phyloP scores from a whole-genome alignment of 2,329 filamentous ascomycete species.

The Aspergillus jensenii region DNA sequence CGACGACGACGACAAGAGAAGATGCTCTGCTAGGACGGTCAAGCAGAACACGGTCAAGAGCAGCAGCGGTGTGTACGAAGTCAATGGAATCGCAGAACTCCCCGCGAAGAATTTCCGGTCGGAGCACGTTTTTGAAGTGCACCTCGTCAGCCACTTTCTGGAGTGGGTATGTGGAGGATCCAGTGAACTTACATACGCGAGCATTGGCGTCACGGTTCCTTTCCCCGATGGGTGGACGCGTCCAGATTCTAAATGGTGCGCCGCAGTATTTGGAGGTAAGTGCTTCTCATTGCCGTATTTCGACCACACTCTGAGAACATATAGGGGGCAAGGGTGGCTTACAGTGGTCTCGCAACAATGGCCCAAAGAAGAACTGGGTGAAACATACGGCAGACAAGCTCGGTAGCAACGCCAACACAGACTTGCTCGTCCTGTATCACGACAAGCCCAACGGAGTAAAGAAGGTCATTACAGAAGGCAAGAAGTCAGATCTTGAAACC shows the following conservation, averaged over 20 bases:
- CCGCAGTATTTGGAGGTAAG: neutral
- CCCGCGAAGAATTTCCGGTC: constrained; percentile 6
- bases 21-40: constrained; percentile 3
- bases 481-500: neutral
- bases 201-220: neutral
- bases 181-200: constrained; percentile 5
- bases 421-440: constrained; percentile 4
- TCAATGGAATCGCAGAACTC: constrained; percentile 5
- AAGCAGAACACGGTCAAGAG: constrained; percentile 10
- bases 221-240: neutral
- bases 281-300: neutral
- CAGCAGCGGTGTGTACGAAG: neutral
- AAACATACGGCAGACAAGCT: neutral
- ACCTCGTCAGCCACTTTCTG: constrained; percentile 11
- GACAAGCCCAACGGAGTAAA: constrained; percentile 11
- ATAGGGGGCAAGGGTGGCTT: neutral
- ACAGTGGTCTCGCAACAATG: neutral
- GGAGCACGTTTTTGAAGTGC: constrained; percentile 14
- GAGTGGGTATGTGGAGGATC: constrained; percentile 12
- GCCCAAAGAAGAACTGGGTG: constrained; percentile 2
- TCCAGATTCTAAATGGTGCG: neutral
- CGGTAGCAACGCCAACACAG: neutral
- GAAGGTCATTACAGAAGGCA: constrained; percentile 11
- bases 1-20: constrained; percentile 6
- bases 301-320: neutral